Conservation (phyloP, 73 alveolate species). For the Paramecium primaurelia region DNA sequence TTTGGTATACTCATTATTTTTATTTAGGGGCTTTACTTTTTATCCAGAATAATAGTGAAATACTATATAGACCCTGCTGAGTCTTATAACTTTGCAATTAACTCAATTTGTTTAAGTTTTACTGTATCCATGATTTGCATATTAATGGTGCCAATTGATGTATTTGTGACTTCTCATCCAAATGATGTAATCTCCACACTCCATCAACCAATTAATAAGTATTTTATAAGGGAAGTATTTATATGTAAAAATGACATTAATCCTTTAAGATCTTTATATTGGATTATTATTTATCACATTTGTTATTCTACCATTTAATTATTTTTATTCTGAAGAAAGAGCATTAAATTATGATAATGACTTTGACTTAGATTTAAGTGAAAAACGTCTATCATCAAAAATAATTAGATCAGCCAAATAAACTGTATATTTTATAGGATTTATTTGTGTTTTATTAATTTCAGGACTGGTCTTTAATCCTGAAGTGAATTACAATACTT, state of each 20-base stretch:
- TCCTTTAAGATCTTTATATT: constrained; percentile 40
- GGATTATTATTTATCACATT: constrained; percentile 61
- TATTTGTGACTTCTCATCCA: constrained; percentile 58
- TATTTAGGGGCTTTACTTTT: not conserved
- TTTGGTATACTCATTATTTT: not conserved
- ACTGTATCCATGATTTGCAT: constrained; percentile 65
- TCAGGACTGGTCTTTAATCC: constrained; percentile 14
- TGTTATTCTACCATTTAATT: constrained; percentile 69
- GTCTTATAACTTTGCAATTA: constrained; percentile 38
- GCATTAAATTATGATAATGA: constrained; percentile 33
- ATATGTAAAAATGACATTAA: not conserved
- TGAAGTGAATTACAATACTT: constrained; percentile 22
- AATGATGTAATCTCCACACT: constrained; percentile 7
- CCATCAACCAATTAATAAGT: constrained; percentile 32
- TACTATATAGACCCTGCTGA: constrained; percentile 71
- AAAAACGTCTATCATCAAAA: constrained; percentile 40
- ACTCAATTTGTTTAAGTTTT: constrained; percentile 58
- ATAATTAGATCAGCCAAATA: constrained; percentile 45
- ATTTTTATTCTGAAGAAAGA: constrained; percentile 70
- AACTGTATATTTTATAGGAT: constrained; percentile 31
- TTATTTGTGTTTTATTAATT: not conserved
- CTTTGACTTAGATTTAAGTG: constrained; percentile 31
- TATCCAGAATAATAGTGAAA: constrained; percentile 50
- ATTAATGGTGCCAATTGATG: constrained; percentile 78
- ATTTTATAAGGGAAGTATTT: not conserved